phyloP scores from a whole-genome alignment of 2,329 filamentous ascomycete species.

The Neofusicoccum ribis region DNA sequence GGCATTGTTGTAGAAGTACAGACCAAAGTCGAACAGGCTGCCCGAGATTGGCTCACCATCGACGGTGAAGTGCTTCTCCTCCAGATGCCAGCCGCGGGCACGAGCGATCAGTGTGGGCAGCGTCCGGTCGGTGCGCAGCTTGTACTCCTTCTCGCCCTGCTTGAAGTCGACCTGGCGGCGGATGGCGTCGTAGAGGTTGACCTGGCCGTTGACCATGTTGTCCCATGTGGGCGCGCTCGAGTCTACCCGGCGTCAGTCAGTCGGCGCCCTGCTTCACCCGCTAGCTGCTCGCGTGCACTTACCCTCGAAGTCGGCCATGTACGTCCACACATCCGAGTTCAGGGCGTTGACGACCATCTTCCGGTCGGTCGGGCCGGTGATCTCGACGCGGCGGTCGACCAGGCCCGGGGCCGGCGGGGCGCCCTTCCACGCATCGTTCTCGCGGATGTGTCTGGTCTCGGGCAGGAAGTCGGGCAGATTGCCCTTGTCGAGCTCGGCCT shows the following conservation, averaged over 20 bases:
- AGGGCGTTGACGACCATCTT: conserved; percentile 99
- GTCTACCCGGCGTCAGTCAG: conserved; percentile 54
- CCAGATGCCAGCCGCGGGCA: conserved; percentile 94
- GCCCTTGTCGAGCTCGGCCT: conserved; percentile 91
- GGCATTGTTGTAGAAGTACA: conserved; percentile 99
- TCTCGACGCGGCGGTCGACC: conserved; percentile 91
- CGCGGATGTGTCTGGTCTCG: conserved; percentile 92
- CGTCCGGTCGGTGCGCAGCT: conserved; percentile 85
- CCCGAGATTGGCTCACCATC: conserved; percentile 94
- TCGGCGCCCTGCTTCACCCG: background rate
- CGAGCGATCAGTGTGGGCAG: conserved; percentile 91
- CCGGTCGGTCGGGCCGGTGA: conserved; percentile 92
- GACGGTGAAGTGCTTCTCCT: conserved; percentile 96
- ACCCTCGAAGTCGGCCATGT: conserved; percentile 99
- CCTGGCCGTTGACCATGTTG: conserved; percentile 98
- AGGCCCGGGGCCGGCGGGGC: conserved; percentile 88
- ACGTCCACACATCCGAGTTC: conserved; percentile 96
- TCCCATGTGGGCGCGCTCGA: conserved; percentile 97
- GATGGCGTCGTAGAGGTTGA: conserved; percentile 96
- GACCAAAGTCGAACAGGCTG: conserved; percentile 91
- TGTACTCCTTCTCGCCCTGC: conserved; percentile 93
- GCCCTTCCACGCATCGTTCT: conserved; percentile 91
- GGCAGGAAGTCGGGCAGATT: conserved; percentile 89
- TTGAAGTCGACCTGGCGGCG: conserved; percentile 95
- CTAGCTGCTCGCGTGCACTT: conserved; percentile 33